Evolutionary conservation across 345 rosid genomes (phyloP).

Genomic region (Bretschneidera sinensis): DNA sequence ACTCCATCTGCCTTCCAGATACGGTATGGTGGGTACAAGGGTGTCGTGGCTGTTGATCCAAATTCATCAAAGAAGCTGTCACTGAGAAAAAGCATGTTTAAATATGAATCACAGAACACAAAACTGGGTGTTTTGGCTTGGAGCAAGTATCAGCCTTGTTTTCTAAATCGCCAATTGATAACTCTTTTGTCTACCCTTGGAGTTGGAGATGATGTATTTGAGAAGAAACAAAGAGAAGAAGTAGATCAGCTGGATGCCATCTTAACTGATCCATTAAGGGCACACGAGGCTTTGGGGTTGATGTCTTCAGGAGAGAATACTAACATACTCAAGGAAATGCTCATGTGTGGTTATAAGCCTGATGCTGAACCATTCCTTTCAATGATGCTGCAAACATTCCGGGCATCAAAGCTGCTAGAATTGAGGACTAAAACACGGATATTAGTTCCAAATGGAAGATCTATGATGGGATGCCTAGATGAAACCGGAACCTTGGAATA

Average conservation of each 20-base stretch:
- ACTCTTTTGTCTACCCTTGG: slow-evolving; percentile 56
- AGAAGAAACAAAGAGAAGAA: slow-evolving; percentile 55
- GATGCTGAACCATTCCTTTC: slow-evolving; percentile 77
- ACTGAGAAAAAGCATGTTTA: slow-evolving; percentile 26
- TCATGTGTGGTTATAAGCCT: slow-evolving; percentile 68
- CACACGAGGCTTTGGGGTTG: slow-evolving; percentile 65
- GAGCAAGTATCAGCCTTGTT: slow-evolving; percentile 51
- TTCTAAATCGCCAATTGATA: slow-evolving; percentile 53
- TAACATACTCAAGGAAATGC: slow-evolving; percentile 56
- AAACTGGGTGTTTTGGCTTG: slow-evolving; percentile 47
- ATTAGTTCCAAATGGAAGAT: slow-evolving; percentile 51
- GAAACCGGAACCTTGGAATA: slow-evolving; percentile 67
- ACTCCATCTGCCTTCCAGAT: slow-evolving; percentile 32
- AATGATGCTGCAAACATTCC: slow-evolving; percentile 85
- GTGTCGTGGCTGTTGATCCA: slow-evolving; percentile 71
- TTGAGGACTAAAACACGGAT: slow-evolving; percentile 63
- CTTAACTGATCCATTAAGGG: slow-evolving; percentile 52
- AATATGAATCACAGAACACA: slow-evolving; percentile 22
- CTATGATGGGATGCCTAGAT: slow-evolving; percentile 91
- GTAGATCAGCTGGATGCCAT: slow-evolving; percentile 56
- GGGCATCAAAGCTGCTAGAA: slow-evolving; percentile 64
- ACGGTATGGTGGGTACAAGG: slow-evolving; percentile 44
- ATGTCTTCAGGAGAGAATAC: slow-evolving; percentile 72
- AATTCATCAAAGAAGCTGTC: slow-evolving; percentile 40
- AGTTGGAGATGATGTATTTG: slow-evolving; percentile 34